A percentile compares a stretch with the other conserved stretches of the same genome.
Evolutionary conservation across 2,329 filamentous ascomycete species (phyloP).

Genomic region (Penicillium frequentans): DNA sequence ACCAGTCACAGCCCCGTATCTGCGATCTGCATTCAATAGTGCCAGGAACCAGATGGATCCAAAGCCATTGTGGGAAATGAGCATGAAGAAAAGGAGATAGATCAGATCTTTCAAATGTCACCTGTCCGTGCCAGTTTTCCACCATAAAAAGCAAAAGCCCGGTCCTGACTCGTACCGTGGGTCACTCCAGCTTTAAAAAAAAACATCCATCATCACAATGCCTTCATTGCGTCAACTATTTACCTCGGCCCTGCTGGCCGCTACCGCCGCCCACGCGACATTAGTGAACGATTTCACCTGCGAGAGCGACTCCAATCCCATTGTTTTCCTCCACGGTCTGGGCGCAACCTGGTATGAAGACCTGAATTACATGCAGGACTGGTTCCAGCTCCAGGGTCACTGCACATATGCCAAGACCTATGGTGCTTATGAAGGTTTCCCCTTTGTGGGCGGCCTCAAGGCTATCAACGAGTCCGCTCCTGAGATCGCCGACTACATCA

Average conservation of each 20-base stretch:
- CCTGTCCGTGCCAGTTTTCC: background rate
- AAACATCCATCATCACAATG: slow-evolving; percentile 13
- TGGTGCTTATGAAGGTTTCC: slow-evolving; percentile 39
- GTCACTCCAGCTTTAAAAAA: background rate
- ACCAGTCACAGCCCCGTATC: slow-evolving; percentile 12
- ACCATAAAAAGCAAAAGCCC: background rate
- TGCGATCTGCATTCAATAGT: slow-evolving; percentile 21
- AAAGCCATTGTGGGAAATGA: slow-evolving; percentile 11
- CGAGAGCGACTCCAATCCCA: slow-evolving; percentile 30
- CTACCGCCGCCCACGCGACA: slow-evolving; percentile 15
- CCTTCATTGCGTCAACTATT: slow-evolving; percentile 14
- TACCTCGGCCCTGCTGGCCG: slow-evolving; percentile 14
- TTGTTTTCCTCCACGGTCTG: slow-evolving; percentile 39
- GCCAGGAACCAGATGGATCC: slow-evolving; percentile 10
- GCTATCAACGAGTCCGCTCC: slow-evolving; percentile 39
- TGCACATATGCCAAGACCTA: slow-evolving; percentile 47
- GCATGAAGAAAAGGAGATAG: slow-evolving; percentile 8
- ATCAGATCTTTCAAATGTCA: background rate
- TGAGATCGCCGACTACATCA: slow-evolving; percentile 43
- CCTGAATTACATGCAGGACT: slow-evolving; percentile 36
- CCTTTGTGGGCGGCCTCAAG: slow-evolving; percentile 40
- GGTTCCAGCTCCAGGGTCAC: slow-evolving; percentile 39
- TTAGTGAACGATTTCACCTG: slow-evolving; percentile 39
- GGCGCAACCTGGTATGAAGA: slow-evolving; percentile 41
- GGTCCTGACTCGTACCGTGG: background rate